Evolutionary conservation across 768 basidiomycete genomes (phyloP).

Genomic region (Calocera cornea): DNA sequence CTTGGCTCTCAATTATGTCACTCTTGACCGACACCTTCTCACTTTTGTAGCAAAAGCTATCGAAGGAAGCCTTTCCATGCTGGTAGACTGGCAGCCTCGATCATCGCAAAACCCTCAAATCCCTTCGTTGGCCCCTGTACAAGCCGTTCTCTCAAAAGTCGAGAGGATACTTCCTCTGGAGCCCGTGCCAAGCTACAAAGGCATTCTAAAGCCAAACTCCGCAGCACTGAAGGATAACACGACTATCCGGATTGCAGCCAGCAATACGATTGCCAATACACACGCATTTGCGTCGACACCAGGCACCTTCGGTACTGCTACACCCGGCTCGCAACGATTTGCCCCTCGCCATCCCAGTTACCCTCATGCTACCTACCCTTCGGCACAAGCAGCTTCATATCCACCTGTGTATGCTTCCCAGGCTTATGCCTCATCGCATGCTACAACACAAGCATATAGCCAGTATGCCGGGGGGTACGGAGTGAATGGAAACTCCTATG

Average conservation of each 20-base stretch:
- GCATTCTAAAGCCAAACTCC: not conserved
- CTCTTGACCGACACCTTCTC: not conserved
- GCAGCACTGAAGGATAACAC: not conserved
- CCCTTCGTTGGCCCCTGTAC: not conserved
- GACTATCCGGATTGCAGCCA: not conserved
- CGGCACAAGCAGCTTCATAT: not conserved
- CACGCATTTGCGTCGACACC: not conserved
- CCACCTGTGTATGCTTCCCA: not conserved
- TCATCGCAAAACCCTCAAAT: not conserved
- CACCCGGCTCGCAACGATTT: not conserved
- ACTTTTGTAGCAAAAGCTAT: not conserved
- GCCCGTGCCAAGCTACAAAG: not conserved
- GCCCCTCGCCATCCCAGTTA: not conserved
- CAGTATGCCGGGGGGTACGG: not conserved
- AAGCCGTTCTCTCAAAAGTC: not conserved
- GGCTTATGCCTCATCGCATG: not conserved
- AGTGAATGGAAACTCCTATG: not conserved
- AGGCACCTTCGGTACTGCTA: not conserved
- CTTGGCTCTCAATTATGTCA: not conserved
- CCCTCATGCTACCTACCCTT: not conserved
- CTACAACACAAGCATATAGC: not conserved
- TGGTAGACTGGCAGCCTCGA: not conserved
- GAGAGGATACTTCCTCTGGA: not conserved
- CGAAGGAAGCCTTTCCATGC: not conserved
- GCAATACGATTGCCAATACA: not conserved